A percentile compares a stretch with the other conserved stretches of the same genome.
phyloP scores from a whole-genome alignment of 225 moss, liverwort and hornwort genomes.

The Straminergon stramineum region DNA sequence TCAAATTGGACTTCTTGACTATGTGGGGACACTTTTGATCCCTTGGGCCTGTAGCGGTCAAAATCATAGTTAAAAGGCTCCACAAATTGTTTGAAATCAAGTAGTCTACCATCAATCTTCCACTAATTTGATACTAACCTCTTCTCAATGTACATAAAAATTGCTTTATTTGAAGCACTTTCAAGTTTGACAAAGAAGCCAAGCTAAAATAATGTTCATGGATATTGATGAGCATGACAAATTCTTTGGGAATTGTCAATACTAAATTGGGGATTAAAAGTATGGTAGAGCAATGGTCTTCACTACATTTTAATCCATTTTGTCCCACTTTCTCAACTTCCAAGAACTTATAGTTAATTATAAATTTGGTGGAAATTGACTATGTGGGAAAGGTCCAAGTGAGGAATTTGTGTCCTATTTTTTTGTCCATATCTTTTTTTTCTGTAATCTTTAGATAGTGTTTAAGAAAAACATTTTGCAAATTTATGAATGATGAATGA shows the following conservation, averaged over 20 bases:
- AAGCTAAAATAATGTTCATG: background rate
- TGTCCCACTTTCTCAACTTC: background rate
- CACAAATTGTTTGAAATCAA: background rate
- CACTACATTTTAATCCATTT: background rate
- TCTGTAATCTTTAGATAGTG: background rate
- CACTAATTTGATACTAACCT: background rate
- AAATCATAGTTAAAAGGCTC: rapidly evolving
- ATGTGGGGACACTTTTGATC: too few relatives aligned
- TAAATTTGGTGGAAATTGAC: background rate
- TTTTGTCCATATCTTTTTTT: background rate
- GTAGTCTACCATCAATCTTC: background rate
- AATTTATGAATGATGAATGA: background rate
- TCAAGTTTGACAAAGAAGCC: rapidly evolving
- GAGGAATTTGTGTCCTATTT: rapidly evolving
- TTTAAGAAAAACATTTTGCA: background rate
- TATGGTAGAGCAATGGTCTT: background rate
- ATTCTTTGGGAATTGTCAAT: background rate
- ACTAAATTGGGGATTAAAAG: background rate
- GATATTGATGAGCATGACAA: background rate
- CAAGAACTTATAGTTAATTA: rapidly evolving
- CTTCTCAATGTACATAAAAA: background rate
- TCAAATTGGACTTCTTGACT: too few relatives aligned
- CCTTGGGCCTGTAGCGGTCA: too few relatives aligned
- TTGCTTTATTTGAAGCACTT: background rate
- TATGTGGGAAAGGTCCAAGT: rapidly evolving